Base-by-base conservation (phyloP, 306 rosid species). In the Psophocarpus tetragonolobus region DNA sequence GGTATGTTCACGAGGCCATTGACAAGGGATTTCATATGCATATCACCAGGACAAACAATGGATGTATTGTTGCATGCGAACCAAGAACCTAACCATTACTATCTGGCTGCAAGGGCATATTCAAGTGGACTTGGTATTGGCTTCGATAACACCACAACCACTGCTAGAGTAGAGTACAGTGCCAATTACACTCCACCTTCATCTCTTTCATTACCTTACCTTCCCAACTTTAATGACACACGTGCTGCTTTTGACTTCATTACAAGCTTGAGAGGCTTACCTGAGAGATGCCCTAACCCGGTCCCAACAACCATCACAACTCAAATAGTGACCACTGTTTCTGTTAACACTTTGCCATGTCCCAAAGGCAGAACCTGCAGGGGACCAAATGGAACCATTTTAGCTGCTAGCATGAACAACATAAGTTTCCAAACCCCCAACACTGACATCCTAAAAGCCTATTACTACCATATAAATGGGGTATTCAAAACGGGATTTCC, bases 31-130 rank as follows among this genome's bases (percentile, higher is more conserved):
- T 84, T 42, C 81, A 83, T 88, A 13, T 50, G 84, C 70, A 88
- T 88, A 71, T 73, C 90, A 3, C 92, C 88, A 0, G 88, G 92
- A 14, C 90, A 86, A 68, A 71, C 90, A 8, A 88, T 86, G 84
- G 92, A 88, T 41, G 72, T 74, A 2, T 71, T 88, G 50, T 47
- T 88, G 11, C 23, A 84, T 24, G 86, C 92, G 5, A 86, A 82
- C 74, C 88, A 84, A 48, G 10, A 79, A 9, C 84, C 64, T 0
- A 68, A 68, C 50, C 77, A 68, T 11, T 90, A 87, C 20, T 90
- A 86, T 65, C 81, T 90, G 79, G 77, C 87, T 64, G 76, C 86
- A 17, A 83, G 71, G 9, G 79, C 83, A 15, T 84, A 79, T 39
- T 82, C 82, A 54, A 78, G 26, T 38, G 87, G 72, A 2, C 3